phyloP scores from a whole-genome alignment of 345 rosid genomes.

The Arabis alpina region DNA sequence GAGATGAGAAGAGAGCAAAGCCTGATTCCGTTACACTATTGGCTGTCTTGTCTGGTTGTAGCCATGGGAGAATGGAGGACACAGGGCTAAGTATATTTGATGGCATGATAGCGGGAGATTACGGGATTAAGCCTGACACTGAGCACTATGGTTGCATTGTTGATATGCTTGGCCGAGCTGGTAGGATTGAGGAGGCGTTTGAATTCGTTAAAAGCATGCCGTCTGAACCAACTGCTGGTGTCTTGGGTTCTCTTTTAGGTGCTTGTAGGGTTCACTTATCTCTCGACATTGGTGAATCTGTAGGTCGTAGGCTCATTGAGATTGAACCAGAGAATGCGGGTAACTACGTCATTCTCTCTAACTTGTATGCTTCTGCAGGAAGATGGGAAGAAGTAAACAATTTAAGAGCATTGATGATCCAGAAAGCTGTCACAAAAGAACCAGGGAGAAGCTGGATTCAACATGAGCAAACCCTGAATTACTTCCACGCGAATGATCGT shows the following conservation, averaged over 20 bases:
- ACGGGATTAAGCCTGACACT: conserved; percentile 59
- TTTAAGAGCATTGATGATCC: conserved; percentile 66
- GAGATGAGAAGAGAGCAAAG: conserved; percentile 61
- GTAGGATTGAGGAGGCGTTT: conserved; percentile 70
- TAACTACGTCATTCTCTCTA: conserved; percentile 81
- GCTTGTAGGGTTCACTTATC: conserved; percentile 83
- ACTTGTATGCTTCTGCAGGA: conserved; percentile 79
- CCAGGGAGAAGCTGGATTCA: conserved; percentile 93
- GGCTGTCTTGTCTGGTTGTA: conserved; percentile 88
- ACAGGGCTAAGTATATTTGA: conserved; percentile 67
- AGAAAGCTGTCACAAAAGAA: conserved; percentile 75
- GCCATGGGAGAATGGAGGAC: conserved; percentile 88
- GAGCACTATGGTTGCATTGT: conserved; percentile 87
- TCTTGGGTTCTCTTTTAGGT: conserved; percentile 85
- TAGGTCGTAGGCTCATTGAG: conserved; percentile 61
- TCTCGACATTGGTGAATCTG: conserved; percentile 66
- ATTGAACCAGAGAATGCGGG: conserved; percentile 89
- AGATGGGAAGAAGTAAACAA: conserved; percentile 84
- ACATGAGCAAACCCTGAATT: conserved; percentile 68
- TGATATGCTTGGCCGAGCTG: conserved; percentile 93
- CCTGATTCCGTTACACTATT: conserved; percentile 74
- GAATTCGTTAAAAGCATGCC: conserved; percentile 68
- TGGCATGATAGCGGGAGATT: conserved; percentile 53
- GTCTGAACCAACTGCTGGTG: conserved; percentile 72
- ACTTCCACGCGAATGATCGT: conserved; percentile 77